phyloP scores from a whole-genome alignment of 1,284 basidiomycete species.

The Puccinia triticina region DNA sequence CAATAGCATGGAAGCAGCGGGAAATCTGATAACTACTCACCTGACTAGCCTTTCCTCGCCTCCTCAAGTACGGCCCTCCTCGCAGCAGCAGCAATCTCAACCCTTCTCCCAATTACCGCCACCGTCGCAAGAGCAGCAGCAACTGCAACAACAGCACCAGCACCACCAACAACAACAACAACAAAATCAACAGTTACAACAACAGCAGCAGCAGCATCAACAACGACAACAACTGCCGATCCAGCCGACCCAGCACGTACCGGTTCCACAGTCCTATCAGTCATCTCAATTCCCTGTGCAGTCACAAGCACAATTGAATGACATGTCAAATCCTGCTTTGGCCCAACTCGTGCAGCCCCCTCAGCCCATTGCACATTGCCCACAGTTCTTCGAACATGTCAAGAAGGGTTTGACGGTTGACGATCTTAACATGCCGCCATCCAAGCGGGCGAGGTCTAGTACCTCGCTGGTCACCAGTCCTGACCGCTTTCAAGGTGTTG shows the following conservation, averaged over 20 bases:
- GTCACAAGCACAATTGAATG: constrained; percentile 23
- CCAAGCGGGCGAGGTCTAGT: constrained; percentile 55
- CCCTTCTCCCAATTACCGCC: constrained; percentile 1
- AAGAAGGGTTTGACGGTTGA: constrained; percentile 58
- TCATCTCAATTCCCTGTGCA: neutral
- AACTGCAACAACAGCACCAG: constrained; percentile 1
- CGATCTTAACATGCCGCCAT: constrained; percentile 58
- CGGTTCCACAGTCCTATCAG: constrained; percentile 1
- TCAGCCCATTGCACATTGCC: constrained; percentile 4
- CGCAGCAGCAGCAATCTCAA: constrained; percentile 28
- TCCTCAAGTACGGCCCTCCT: constrained; percentile 6
- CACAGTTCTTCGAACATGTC: constrained; percentile 53
- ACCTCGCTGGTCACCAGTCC: constrained; percentile 28
- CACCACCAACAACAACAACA: constrained; percentile 20
- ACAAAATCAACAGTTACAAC: neutral
- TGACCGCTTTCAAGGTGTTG: constrained; percentile 29
- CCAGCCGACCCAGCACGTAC: constrained; percentile 19
- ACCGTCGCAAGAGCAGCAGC: constrained; percentile 15
- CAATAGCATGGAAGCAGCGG: neutral
- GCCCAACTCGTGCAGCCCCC: constrained; percentile 35
- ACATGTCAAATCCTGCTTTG: constrained; percentile 16
- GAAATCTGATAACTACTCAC: constrained; percentile 1
- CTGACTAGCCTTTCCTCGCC: constrained; percentile 26
- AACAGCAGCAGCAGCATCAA: constrained; percentile 15
- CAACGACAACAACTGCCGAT: constrained; percentile 16